Evolutionary conservation across 148 eudicot genomes (phyloP), one percentile per base, ranked within the genome.

Genomic region (Camellia granthamiana): DNA sequence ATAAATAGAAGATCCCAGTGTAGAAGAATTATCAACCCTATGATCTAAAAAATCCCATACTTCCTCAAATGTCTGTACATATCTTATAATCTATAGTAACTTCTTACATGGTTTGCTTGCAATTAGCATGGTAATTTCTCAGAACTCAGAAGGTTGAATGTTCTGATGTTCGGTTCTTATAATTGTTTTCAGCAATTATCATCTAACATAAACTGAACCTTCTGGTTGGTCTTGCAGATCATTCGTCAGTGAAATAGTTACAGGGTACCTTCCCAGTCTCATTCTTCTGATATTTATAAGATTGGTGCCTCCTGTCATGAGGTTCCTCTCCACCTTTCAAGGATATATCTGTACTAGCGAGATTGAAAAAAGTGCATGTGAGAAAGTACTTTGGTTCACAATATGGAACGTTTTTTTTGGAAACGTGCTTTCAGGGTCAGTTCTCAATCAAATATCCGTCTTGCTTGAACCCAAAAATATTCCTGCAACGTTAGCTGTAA

Each of bases 261-360:
- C 96, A 10, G 98, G 98, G 73, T 94, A 92, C 80, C 94, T 94
- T 80, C 98, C 98, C 74, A 94, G 89, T 67, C 85, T 92, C 78
- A 91, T 94, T 61, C 92, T 94, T 64, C 88, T 77, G 74, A 13
- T 90, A 77, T 94, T 86, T 85, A 73, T 94, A 78, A 81, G 75
- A 72, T 12, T 87, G 78, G 90, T 89, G 80, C 97, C 98, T 80
- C 96, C 94, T 79, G 75, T 94, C 68, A 92, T 94, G 98, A 71
- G 69, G 85, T 83, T 89, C 79, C 84, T 94, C 63, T 89, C 98
- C 76, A 85, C 93, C 21, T 84, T 92, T 78, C 93, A 94, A 89
- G 98, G 98, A 43, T 80, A 83, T 76, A 81, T 90, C 77, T 90
- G 93, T 72, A 78, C 81, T 81, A 94, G 98, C 73, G 86, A 81